These are phyloP conservation scores for Adansonia digitata DNA, from an alignment of 345 rosid genomes.

Conservation along the genomic window DNA sequence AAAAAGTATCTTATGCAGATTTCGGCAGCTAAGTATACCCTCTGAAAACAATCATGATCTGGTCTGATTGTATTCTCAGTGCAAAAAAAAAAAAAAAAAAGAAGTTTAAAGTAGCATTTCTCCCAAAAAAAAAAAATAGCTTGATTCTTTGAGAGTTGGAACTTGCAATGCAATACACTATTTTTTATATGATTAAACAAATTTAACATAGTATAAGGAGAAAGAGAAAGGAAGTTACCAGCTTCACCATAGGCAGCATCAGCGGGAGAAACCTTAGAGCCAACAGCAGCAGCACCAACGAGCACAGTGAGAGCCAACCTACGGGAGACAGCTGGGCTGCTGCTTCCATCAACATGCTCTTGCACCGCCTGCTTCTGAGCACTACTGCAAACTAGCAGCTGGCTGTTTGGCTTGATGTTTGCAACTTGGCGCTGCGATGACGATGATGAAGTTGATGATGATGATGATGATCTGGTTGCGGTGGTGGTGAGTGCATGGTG, in stretches of 20 bases:
- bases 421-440: not conserved
- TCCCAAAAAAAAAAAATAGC: no score
- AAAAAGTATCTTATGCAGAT: no score
- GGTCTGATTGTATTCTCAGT: no score
- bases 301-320: not conserved
- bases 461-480: not conserved
- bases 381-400: not conserved
- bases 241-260: constrained; percentile 1
- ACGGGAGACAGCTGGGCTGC: not conserved
- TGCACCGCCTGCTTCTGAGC: not conserved
- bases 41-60: no score
- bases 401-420: not conserved
- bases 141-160: no score
- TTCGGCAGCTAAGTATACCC: not conserved
- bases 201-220: not conserved
- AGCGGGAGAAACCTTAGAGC: not conserved
- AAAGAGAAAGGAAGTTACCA: not conserved
- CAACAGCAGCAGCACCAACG: not conserved
- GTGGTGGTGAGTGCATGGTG: not conserved
- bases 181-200: no score
- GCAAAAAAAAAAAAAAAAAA: no score
- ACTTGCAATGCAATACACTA: no score
- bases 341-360: not conserved
- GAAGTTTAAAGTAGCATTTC: no score
- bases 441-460: not conserved